These are phyloP conservation scores for Pseudozyma hubeiensis DNA, from an alignment of 1,284 basidiomycete species.

Conservation along the genomic window DNA sequence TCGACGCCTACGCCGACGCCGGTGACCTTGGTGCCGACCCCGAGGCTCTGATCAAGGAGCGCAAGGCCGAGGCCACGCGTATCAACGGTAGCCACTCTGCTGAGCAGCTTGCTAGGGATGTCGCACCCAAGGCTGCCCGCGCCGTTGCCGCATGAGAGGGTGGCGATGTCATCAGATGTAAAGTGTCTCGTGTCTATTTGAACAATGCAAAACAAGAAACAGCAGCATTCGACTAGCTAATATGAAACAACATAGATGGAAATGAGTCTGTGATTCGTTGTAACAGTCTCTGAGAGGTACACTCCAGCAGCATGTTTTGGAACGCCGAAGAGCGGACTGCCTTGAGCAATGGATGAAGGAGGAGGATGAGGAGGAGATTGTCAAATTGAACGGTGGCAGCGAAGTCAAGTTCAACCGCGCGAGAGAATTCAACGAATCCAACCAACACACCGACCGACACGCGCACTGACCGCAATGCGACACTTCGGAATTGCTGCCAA, in stretches of 20 bases:
- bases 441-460: not conserved
- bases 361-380: too few species aligned
- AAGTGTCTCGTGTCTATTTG: not conserved
- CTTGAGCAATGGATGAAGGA: too few species aligned
- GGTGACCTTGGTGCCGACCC: constrained; percentile 70
- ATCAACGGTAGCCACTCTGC: constrained; percentile 22
- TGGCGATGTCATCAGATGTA: too few species aligned
- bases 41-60: constrained; percentile 58
- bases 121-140: constrained; percentile 12
- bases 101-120: constrained; percentile 6
- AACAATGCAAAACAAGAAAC: constrained; percentile 14
- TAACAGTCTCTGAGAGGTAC: too few species aligned
- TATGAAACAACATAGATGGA: too few species aligned
- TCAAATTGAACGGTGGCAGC: too few species aligned
- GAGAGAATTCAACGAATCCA: constrained; percentile 8
- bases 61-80: constrained; percentile 39
- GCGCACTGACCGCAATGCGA: constrained; percentile 28
- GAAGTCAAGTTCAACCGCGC: constrained; percentile 14
- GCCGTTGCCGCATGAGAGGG: constrained; percentile 28
- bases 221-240: not conserved
- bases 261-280: too few species aligned
- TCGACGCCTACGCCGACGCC: constrained; percentile 71
- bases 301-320: too few species aligned
- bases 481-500: not conserved
- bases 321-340: too few species aligned